Base-by-base conservation (phyloP, 2,329 filamentous ascomycete genomes). In the Colletotrichum sansevieriae region DNA sequence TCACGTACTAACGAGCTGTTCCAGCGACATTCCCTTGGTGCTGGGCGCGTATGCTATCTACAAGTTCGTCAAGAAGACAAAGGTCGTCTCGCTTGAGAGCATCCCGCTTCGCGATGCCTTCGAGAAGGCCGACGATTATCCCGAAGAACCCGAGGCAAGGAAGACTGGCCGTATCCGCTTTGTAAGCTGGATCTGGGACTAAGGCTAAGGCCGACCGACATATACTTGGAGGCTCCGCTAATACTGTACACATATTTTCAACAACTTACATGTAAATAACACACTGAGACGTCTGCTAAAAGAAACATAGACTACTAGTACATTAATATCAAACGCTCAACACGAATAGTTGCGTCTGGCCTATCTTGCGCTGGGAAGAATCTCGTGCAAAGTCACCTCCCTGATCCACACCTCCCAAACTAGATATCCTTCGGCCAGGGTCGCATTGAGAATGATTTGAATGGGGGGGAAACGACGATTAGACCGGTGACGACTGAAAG, bases 1-100 rank as follows among this genome's bases (percentile, higher is more conserved):
- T 51, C 20, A 8, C 13, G 4, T 60, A 7, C 74, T 78, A 63
- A 76, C 20, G 1, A 5, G 3, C 0, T 6, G 29, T 8, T 11
- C 10, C 58, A 89, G 88, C 61, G 87, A 90, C 66, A 88, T 90
- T 37, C 86, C 88, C 1, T 82, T 91, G 9, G 87, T 91, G 0
- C 72, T 86, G 1, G 76, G 74, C 9, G 85, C 87, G 9, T 93
- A 86, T 73, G 70, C 85, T 12, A 83, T 87, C 52, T 93, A 90
- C 87, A 93, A 93, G 77, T 76, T 90, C 41, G 79, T 86, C 74
- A 91, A 91, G 75, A 85, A 87, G 71, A 91, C 90, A 0, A 86
- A 85, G 63, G 74, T 88, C 10, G 79, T 87, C 8, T 76, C 83
- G 0, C 76, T 90, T 4, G 77, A 81, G 11, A 80, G 83, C 4